Conservation (phyloP, 169 alveolate species). For the Babesia microti region DNA sequence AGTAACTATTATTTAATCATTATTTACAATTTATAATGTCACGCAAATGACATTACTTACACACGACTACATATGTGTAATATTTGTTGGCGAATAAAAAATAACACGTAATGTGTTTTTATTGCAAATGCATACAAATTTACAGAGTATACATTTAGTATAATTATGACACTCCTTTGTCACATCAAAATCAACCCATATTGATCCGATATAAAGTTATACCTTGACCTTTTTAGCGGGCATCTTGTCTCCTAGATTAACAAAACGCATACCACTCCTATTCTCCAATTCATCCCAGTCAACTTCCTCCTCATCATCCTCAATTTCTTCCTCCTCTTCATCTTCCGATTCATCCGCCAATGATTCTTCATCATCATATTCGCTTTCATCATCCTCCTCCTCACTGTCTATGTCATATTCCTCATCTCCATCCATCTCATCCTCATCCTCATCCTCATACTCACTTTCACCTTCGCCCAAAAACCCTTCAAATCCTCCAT, state of each 20-base stretch:
- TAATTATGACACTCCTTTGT: no score
- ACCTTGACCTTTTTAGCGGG: conserved; percentile 44
- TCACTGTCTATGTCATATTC: conserved; percentile 50
- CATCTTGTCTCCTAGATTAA: no score
- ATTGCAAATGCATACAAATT: no score
- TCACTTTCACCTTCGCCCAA: conserved; percentile 75
- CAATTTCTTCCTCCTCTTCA: conserved; percentile 67
- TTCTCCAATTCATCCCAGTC: conserved; percentile 78
- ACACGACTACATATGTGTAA: no score
- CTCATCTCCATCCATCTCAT: conserved; percentile 52
- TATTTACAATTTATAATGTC: no score
- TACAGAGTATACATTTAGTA: no score
- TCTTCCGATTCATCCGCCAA: conserved; percentile 66
- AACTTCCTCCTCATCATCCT: conserved; percentile 73
- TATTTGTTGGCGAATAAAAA: no score
- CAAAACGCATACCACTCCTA: conserved; percentile 59
- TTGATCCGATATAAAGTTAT: no score
- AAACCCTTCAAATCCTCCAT: conserved; percentile 74
- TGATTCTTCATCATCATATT: conserved; percentile 55
- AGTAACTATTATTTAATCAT: no score
- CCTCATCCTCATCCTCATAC: conserved; percentile 72
- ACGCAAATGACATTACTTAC: no score
- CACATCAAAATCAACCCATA: no score
- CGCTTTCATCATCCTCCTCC: conserved; percentile 55
- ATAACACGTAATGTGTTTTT: no score